These are phyloP conservation scores for Fomitopsis pulvina DNA, from an alignment of 768 basidiomycete genomes.

Conservation along the genomic window DNA sequence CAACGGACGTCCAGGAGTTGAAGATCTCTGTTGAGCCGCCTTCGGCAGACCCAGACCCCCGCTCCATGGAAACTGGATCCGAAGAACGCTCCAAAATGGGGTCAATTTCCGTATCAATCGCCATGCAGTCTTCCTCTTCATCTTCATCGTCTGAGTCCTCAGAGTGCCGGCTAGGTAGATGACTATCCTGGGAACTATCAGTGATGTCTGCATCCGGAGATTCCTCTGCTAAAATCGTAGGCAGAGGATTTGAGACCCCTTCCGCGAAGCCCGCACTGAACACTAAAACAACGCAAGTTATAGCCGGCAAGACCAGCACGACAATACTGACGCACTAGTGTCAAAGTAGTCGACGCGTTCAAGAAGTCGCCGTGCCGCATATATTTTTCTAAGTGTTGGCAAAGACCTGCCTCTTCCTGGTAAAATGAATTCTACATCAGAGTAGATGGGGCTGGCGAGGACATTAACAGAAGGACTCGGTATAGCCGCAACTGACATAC, in stretches of 20 bases:
- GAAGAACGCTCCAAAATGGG: conserved; percentile 11
- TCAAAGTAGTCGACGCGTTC: conserved; percentile 73
- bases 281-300: conserved; percentile 38
- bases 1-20: background rate
- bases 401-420: conserved; percentile 38
- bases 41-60: conserved; percentile 28
- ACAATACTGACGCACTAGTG: conserved; percentile 40
- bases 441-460: conserved; percentile 58
- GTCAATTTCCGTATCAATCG: conserved; percentile 27
- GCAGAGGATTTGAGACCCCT: conserved; percentile 28
- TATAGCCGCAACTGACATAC: conserved; percentile 7
- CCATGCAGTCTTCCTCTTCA: conserved; percentile 41
- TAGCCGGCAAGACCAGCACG: conserved; percentile 1
- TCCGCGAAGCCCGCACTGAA: conserved; percentile 68
- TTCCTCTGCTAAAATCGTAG: conserved; percentile 20
- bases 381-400: conserved; percentile 41
- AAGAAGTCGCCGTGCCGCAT: conserved; percentile 63
- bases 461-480: background rate
- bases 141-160: conserved; percentile 52
- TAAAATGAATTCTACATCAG: conserved; percentile 78
- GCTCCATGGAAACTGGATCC: background rate
- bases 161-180: conserved; percentile 18
- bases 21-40: background rate
- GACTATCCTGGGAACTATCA: conserved; percentile 40
- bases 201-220: conserved; percentile 18